Evolutionary conservation across 306 rosid genomes (phyloP).

Genomic region (Morella rubra): DNA sequence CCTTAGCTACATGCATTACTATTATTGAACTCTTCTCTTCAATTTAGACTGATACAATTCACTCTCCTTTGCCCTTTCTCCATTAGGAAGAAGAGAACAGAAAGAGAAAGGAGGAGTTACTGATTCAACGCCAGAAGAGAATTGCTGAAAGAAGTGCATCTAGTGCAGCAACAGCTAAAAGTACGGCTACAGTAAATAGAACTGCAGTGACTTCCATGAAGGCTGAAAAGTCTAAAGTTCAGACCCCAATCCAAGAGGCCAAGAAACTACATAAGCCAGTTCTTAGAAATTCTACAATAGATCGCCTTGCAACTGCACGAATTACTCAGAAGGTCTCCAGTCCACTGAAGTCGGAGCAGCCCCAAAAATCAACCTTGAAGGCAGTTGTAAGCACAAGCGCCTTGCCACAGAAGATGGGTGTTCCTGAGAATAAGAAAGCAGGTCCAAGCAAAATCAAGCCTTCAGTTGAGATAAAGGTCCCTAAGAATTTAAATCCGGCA

Average conservation of each 20-base stretch:
- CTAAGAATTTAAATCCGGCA: constrained; percentile 35
- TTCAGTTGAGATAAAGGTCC: constrained; percentile 35
- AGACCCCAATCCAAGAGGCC: constrained; percentile 48
- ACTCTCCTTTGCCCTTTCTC: constrained; percentile 20
- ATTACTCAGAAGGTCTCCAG: constrained; percentile 45
- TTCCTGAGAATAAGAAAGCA: constrained; percentile 54
- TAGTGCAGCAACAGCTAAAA: constrained; percentile 37
- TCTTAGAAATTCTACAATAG: constrained; percentile 72
- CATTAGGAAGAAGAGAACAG: constrained; percentile 83
- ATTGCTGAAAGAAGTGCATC: constrained; percentile 84
- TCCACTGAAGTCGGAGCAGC: constrained; percentile 42
- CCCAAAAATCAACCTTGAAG: constrained; percentile 54
- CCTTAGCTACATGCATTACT: constrained; percentile 7
- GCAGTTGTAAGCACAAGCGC: constrained; percentile 32
- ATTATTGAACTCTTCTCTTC: constrained; percentile 6
- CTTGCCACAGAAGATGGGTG: constrained; percentile 40
- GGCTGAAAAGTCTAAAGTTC: constrained; percentile 49
- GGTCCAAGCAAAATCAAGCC: constrained; percentile 54
- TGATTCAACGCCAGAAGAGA: constrained; percentile 76
- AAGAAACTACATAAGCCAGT: constrained; percentile 62
- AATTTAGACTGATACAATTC: constrained; percentile 7
- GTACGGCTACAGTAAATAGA: constrained; percentile 40
- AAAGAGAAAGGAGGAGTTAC: constrained; percentile 67
- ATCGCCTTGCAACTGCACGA: constrained; percentile 74
- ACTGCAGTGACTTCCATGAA: constrained; percentile 33